phyloP scores from a whole-genome alignment of 2,329 filamentous ascomycete species.

The Fonsecaea pedrosoi region DNA sequence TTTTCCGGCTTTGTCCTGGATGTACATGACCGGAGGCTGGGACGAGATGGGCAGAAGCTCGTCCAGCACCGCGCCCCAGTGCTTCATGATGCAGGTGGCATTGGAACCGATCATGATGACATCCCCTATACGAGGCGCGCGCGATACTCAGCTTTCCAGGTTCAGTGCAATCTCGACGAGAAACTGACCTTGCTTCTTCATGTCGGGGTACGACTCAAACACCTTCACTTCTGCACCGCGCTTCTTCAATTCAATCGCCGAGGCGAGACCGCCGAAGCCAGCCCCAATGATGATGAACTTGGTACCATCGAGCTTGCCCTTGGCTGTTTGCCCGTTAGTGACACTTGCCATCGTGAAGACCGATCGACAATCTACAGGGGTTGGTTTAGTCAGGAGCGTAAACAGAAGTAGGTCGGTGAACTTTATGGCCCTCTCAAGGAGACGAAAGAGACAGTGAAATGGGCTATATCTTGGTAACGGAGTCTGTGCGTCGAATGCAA shows the following conservation, averaged over 20 bases:
- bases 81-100: constrained; percentile 6
- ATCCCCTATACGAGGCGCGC: background rate
- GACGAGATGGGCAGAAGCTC: background rate
- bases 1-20: constrained; percentile 43
- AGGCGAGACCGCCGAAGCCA: constrained; percentile 44
- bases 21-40: constrained; percentile 34
- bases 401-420: background rate
- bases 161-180: background rate
- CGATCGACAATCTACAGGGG: background rate
- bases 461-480: background rate
- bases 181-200: constrained; percentile 4
- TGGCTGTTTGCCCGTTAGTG: background rate
- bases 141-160: background rate
- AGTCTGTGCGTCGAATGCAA: background rate
- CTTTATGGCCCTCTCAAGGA: background rate
- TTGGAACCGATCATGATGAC: constrained; percentile 13
- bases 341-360: background rate
- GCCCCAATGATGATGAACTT: constrained; percentile 57
- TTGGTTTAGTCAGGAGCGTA: background rate
- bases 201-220: constrained; percentile 4
- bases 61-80: constrained; percentile 8
- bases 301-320: constrained; percentile 1
- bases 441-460: constrained; percentile 5
- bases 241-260: constrained; percentile 41
- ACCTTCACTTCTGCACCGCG: constrained; percentile 16